Evolutionary conservation across 352 stramenopile genomes (phyloP).

Genomic region (Phytophthora sojae): DNA sequence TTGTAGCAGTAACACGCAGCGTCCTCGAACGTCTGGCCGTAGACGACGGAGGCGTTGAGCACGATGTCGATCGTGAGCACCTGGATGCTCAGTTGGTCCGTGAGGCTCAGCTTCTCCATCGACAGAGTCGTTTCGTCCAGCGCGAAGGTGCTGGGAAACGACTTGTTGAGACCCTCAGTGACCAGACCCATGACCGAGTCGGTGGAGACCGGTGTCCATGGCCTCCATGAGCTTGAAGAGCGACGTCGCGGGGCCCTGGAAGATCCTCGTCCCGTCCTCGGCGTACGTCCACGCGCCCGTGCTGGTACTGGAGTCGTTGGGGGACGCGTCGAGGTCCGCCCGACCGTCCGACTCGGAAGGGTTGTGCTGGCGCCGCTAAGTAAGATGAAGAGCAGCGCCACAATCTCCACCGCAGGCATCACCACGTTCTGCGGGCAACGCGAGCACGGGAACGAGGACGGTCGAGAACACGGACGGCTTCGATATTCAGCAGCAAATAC

Average conservation of each 20-base stretch:
- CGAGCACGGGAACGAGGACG: no score
- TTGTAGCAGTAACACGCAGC: constrained; percentile 16
- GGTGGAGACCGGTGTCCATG: constrained; percentile 5
- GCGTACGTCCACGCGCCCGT: constrained; percentile 37
- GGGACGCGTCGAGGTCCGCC: constrained; percentile 28
- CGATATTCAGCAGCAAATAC: no score
- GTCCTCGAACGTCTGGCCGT: constrained; percentile 26
- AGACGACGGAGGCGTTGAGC: constrained; percentile 26
- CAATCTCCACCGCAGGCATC: no score
- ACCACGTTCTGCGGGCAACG: no score
- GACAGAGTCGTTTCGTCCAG: constrained; percentile 36
- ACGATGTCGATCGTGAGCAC: constrained; percentile 38
- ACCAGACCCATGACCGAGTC: constrained; percentile 32
- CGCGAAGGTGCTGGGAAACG: constrained; percentile 32
- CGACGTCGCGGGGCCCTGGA: constrained; percentile 41
- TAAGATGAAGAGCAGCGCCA: no score
- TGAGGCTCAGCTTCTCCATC: constrained; percentile 33
- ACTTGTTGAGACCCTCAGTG: constrained; percentile 37
- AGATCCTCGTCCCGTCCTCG: constrained; percentile 45
- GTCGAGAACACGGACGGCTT: no score
- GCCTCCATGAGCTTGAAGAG: constrained; percentile 45
- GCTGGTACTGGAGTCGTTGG: constrained; percentile 6
- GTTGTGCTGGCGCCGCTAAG: constrained; percentile 37
- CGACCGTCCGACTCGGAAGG: constrained; percentile 48
- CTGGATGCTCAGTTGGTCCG: constrained; percentile 37